phyloP scores from a whole-genome alignment of 1,284 basidiomycete genomes.

The Singerocomus inundabilis region DNA sequence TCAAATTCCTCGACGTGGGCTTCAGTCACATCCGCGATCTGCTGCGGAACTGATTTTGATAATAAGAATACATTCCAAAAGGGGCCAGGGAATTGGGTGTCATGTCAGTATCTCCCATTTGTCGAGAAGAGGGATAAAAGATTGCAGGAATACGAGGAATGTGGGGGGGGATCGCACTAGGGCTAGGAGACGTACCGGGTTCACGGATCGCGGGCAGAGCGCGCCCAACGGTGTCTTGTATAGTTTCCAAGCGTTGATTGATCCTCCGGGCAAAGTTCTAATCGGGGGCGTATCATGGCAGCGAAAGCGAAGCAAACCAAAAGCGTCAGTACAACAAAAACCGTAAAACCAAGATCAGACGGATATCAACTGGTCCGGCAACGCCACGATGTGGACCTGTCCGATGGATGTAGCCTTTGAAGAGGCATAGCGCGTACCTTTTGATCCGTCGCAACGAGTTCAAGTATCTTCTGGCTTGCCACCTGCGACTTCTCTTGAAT shows the following conservation, averaged over 20 bases:
- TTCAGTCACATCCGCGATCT: constrained; percentile 13
- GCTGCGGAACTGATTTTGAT: constrained; percentile 12
- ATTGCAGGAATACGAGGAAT: too few relatives aligned
- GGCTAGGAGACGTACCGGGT: constrained; percentile 11
- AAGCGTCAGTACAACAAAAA: background rate
- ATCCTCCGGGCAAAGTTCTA: constrained; percentile 12
- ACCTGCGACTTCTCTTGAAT: constrained; percentile 20
- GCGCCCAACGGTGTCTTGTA: constrained; percentile 11
- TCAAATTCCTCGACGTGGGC: constrained; percentile 18
- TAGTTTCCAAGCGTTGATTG: constrained; percentile 11
- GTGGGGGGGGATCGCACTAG: too few relatives aligned
- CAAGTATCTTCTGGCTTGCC: constrained; percentile 16
- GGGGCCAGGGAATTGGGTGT: too few relatives aligned
- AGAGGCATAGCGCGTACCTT: constrained; percentile 2
- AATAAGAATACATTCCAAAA: too few relatives aligned
- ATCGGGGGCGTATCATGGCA: background rate
- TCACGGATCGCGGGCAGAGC: constrained; percentile 15
- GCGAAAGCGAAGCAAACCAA: background rate
- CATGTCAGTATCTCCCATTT: too few relatives aligned
- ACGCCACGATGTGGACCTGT: too few relatives aligned
- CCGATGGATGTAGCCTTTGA: too few relatives aligned
- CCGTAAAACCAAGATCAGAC: too few relatives aligned
- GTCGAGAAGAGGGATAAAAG: too few relatives aligned
- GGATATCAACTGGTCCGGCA: too few relatives aligned
- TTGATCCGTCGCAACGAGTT: constrained; percentile 17